Evolutionary conservation across 805 yeast species (phyloP), one percentile per base, ranked within the genome.

Genomic region (Jamesozyma jinghongensis): DNA sequence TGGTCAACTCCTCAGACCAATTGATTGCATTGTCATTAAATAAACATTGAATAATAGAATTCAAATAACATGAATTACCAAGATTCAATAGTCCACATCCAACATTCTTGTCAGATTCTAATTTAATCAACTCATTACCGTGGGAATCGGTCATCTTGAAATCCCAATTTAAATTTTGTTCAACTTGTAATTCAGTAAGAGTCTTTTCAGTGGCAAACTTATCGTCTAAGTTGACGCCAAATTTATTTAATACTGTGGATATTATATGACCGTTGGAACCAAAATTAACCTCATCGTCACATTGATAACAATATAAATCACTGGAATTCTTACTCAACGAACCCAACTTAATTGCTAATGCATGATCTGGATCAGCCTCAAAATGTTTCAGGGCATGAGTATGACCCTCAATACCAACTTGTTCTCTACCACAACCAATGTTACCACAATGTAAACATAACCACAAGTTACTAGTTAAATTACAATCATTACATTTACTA

Each of bases 351-450:
- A 88, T 84, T 0, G 97, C 95, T 14, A 88, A 76, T 2, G 85
- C 75, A 62, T 92, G 98, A 0, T 67, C 69, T 0, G 74, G 49
- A 11, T 54, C 38, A 0, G 45, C 29, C 30, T 80, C 75, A 54
- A 59, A 80, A 62, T 92, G 99, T 0, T 62, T 57, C 44, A 90
- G 65, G 0, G 95, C 97, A 60, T 92, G 98, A 0, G 95, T 79
- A 56, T 90, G 77, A 5, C 99, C 99, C n/a, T 87, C 81, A 11
- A 83, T 76, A 28, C 97, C 98, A 56, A 84, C 85, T 61, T 92
- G 98, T 26, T 79, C 79, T 48, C 99, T 69, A 5, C 99, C 99
- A 65, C 99, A 92, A 4, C 96, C 96, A 10, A 87, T 52, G n/a
- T 73, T 65, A 2, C 98, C 98, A 70, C 98, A 92, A 37, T 74